A percentile compares a stretch with the other conserved stretches of the same genome.
Evolutionary conservation across 176 grass and related monocot species (phyloP).

Genomic region (Triticum monococcum): DNA sequence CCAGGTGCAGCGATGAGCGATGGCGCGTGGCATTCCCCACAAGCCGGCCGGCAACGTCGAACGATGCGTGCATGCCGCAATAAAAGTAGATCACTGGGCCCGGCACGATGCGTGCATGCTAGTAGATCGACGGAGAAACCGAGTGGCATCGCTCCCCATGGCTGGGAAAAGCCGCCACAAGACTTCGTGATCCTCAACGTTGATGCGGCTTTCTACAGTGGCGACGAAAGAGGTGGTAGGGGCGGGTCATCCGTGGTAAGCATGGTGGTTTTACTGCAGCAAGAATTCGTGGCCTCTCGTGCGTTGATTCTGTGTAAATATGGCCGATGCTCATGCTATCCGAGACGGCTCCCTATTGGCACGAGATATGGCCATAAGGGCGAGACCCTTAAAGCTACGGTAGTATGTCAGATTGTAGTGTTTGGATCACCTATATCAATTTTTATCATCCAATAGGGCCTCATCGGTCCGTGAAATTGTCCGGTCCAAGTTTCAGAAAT

Average conservation of each 20-base stretch:
- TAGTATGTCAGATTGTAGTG: too few relatives aligned
- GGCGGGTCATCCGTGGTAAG: background rate
- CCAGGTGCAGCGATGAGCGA: background rate
- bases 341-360: too few relatives aligned
- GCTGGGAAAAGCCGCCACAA: background rate
- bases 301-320: too few relatives aligned
- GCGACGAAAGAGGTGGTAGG: background rate
- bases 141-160: background rate
- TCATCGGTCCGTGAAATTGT: too few relatives aligned
- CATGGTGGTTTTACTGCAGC: too few relatives aligned
- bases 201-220: background rate
- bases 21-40: constrained; percentile 9
- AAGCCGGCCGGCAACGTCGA: background rate
- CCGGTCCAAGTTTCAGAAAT: too few relatives aligned
- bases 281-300: too few relatives aligned
- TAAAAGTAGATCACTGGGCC: background rate
- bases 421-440: too few relatives aligned
- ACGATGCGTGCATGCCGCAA: background rate
- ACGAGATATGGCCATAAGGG: too few relatives aligned
- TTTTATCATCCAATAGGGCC: too few relatives aligned
- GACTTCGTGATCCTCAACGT: background rate
- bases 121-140: background rate
- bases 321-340: too few relatives aligned
- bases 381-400: too few relatives aligned
- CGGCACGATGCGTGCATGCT: background rate